Conservation (phyloP, 805 yeast species). For the Candida incommunis region DNA sequence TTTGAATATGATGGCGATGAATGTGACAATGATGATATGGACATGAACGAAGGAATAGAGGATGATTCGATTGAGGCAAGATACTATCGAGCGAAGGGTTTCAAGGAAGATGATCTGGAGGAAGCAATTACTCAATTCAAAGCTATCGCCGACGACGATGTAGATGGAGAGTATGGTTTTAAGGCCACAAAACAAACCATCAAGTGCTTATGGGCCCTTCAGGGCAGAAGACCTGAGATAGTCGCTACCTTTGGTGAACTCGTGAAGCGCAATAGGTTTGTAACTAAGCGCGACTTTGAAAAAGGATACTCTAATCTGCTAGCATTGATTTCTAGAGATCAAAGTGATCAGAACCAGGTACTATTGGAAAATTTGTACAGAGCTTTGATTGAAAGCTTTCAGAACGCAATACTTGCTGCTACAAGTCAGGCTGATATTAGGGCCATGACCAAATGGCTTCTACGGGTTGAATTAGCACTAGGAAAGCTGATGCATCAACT, state of each 20-base stretch:
- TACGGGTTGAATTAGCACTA: neutral
- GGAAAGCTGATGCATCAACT: neutral
- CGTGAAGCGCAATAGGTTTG: neutral
- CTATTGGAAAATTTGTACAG: neutral
- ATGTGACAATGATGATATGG: conserved; percentile 1
- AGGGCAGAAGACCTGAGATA: neutral
- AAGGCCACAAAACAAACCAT: neutral
- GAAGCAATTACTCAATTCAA: neutral
- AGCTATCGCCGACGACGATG: neutral
- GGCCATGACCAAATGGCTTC: neutral
- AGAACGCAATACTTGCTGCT: neutral
- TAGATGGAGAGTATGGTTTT: neutral
- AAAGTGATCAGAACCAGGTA: neutral
- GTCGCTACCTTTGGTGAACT: neutral
- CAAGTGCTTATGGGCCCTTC: neutral
- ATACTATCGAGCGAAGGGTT: neutral
- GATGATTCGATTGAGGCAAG: neutral
- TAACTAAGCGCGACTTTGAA: neutral
- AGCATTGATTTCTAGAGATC: neutral
- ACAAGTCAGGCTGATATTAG: neutral
- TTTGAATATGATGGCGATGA: neutral
- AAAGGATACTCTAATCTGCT: neutral
- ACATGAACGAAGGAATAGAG: neutral
- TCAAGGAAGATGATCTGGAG: neutral
- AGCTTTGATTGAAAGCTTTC: neutral